Base-by-base conservation (phyloP, 345 rosid species). In the Zanthoxylum bungeanum region DNA sequence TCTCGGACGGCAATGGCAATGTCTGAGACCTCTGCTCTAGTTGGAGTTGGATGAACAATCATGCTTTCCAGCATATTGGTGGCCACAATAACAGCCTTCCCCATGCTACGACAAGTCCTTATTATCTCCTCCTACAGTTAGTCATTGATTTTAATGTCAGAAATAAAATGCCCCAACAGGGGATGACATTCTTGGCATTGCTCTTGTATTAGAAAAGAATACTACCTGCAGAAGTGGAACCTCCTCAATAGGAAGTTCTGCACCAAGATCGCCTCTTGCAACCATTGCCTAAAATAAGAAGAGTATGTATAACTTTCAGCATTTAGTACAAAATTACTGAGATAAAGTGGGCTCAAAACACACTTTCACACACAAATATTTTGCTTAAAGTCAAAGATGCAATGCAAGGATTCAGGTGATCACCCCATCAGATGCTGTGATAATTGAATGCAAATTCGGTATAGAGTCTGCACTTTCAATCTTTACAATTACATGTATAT, bases 191-290 rank as follows among this genome's bases (percentile, higher is more conserved):
- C 73, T 50, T 22, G 56, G 28, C 44, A 66, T 28, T 64, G 65
- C 49, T 62, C 52, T 64, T 67, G 33, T 47, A 73, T 42, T n/a
- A 76, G 64, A 75, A 69, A 76, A 53, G 50, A 33, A 50, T 75
- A 70, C 60, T 80, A 92, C 98, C 96, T 95, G 99, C 76, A 95
- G 81, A 81, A 95, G 93, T 63, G 99, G 98, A 63, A 92, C 99
- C 83, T 92, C 99, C 87, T 95, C 99, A 50, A 92, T 91, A 31
- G 99, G 99, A 78, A 95, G 98, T 88, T 95, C 98, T 61, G 99
- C 98, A 72, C 99, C 99, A 81, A 95, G 99, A 85, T 95, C 99
- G 80, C 99, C 99, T 88, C 99, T 88, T 69, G 99, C 99, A 75
- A 95, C 99, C 99, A 95, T 95, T 58, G 99, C 99, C 99, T 95